Percentiles rank a stretch among this genome's conserved stretches.
Evolutionary conservation across 2,329 filamentous ascomycete species (phyloP).

Genomic region (Aspergillus fijiensis): DNA sequence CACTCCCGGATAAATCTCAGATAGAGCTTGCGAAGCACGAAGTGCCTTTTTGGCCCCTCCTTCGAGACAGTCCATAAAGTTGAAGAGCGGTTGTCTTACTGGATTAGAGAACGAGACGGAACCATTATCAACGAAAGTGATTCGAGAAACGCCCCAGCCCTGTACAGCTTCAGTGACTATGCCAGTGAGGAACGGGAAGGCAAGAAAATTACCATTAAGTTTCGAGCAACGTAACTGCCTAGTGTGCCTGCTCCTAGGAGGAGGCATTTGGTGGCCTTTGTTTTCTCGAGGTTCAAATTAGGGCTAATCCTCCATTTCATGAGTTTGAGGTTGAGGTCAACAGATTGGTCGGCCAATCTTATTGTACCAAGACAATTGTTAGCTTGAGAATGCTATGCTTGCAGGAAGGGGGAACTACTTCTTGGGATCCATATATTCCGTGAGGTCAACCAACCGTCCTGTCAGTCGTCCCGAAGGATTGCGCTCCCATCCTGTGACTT

Average conservation of each 20-base stretch:
- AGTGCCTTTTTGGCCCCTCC: conserved; percentile 82
- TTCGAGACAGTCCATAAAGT: conserved; percentile 81
- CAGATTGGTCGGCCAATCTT: conserved; percentile 82
- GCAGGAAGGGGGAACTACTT: conserved; percentile 42
- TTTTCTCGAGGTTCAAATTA: conserved; percentile 77
- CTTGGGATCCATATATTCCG: conserved; percentile 88
- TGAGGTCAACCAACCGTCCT: conserved; percentile 75
- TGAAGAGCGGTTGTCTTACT: conserved; percentile 88
- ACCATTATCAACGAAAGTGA: conserved; percentile 94
- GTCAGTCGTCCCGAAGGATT: conserved; percentile 74
- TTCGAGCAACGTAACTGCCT: conserved; percentile 89
- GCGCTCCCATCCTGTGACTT: conserved; percentile 93
- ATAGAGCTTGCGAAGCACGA: conserved; percentile 75
- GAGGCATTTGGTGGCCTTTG: conserved; percentile 87
- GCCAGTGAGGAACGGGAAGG: not conserved
- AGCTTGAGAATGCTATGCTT: not conserved
- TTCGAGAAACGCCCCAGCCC: conserved; percentile 92
- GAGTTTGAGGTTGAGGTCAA: conserved; percentile 93
- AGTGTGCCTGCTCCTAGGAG: conserved; percentile 89
- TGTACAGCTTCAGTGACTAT: conserved; percentile 16
- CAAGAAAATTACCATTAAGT: conserved; percentile 62
- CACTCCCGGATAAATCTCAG: conserved; percentile 86
- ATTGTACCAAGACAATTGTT: conserved; percentile 6
- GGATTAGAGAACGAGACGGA: conserved; percentile 94
- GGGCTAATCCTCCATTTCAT: conserved; percentile 99